Evolutionary conservation across 23 red algal species (phyloP).

Genomic region (Gracilaria caudata): DNA sequence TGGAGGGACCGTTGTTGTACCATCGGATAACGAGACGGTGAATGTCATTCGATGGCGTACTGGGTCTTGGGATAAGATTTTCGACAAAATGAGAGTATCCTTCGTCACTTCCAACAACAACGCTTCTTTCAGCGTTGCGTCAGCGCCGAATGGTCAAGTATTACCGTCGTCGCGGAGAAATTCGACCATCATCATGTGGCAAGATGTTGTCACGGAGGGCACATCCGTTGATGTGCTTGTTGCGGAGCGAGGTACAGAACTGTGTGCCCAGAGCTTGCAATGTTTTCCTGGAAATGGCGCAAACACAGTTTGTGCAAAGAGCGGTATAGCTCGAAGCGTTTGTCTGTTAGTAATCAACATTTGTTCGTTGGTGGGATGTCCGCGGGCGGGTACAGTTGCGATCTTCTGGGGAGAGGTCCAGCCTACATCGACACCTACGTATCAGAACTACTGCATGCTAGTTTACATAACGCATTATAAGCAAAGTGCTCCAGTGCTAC

Average conservation of each 20-base stretch:
- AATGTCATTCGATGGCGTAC: constrained; percentile 33
- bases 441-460: too few species aligned
- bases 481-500: too few species aligned
- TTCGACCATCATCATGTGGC: not conserved
- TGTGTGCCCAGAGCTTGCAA: not conserved
- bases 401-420: too few species aligned
- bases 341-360: too few species aligned
- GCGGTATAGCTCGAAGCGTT: too few species aligned
- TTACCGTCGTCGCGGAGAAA: not conserved
- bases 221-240: not conserved
- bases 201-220: not conserved
- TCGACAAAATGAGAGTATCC: constrained; percentile 29
- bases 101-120: not conserved
- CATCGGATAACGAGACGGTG: not conserved
- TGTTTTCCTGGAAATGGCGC: too few species aligned
- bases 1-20: not conserved
- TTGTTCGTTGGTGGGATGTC: too few species aligned
- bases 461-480: too few species aligned
- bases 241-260: constrained; percentile 7
- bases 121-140: not conserved
- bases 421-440: too few species aligned
- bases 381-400: too few species aligned
- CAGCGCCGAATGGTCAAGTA: not conserved
- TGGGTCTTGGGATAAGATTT: constrained; percentile 12
- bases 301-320: too few species aligned